phyloP scores from a whole-genome alignment of 352 stramenopile genomes.

The Thalassiosira hispida region DNA sequence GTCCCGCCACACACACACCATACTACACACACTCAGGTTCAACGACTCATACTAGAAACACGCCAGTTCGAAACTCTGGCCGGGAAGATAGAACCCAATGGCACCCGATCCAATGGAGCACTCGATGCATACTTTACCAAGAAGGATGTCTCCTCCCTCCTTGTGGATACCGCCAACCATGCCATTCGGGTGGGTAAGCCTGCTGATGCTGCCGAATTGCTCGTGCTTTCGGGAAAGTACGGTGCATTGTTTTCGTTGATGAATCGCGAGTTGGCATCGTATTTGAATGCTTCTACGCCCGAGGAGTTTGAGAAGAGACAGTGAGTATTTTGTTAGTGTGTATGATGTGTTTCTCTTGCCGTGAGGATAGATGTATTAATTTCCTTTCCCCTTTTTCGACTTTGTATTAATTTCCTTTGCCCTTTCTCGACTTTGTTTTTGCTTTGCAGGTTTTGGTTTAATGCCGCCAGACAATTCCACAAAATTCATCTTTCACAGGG shows the following conservation, averaged over 20 bases:
- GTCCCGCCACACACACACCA: too few relatives aligned
- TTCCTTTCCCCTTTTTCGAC: too few relatives aligned
- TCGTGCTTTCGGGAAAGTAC: slow-evolving; percentile 55
- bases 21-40: slow-evolving; percentile 30
- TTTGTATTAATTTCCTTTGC: too few relatives aligned
- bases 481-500: slow-evolving; percentile 48
- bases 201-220: slow-evolving; percentile 59
- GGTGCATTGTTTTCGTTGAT: slow-evolving; percentile 60
- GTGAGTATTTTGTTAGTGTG: slow-evolving; percentile 22
- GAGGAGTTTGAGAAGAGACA: slow-evolving; percentile 55
- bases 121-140: slow-evolving; percentile 52
- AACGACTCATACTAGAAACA: slow-evolving; percentile 58
- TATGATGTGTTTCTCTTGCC: not conserved
- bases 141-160: slow-evolving; percentile 50
- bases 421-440: not conserved
- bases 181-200: slow-evolving; percentile 50
- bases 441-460: slow-evolving; percentile 59
- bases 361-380: not conserved
- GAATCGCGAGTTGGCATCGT: slow-evolving; percentile 61
- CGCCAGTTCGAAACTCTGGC: slow-evolving; percentile 55
- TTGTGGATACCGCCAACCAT: slow-evolving; percentile 52
- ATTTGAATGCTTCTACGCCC: slow-evolving; percentile 40
- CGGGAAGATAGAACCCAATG: slow-evolving; percentile 49
- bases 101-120: slow-evolving; percentile 44
- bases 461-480: slow-evolving; percentile 56